Evolutionary conservation across 2,329 filamentous ascomycete species (phyloP), one percentile per base, ranked within the genome.

Genomic region (Seiridium cupressi): DNA sequence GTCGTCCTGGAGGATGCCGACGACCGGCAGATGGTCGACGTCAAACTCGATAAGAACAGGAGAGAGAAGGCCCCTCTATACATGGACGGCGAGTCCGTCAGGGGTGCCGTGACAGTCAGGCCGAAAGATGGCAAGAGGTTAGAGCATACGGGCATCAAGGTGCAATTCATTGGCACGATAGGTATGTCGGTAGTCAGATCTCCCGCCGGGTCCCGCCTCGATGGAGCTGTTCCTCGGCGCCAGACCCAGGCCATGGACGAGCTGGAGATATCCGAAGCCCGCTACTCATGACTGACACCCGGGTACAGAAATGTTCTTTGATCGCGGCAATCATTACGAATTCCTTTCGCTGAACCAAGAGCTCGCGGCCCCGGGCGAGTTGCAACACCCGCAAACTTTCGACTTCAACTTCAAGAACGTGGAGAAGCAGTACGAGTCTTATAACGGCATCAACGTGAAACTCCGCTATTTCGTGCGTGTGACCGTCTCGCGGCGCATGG

Each of bases 391-490:
- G 48, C 95, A 99, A 80, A 97, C 93, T 54, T 97, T 97, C 77
- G 92, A 96, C 68, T 99, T 99, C 86, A 96, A 97, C 81, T 99
- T 99, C 87, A 98, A 98, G 78, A 99, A 98, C 77, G 93, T 99
- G 70, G 95, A 99, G 85, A 99, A 99, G 83, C 93, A 96, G 77
- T 99, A 99, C 84, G 96, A 99, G 79, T 97, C 93, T 66, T 99
- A 99, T 84, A 96, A 97, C 75, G 95, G 95, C 73, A 99, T 99
- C 86, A 99, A 99, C 74, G 95, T 99, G 71, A 96, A 97, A 82
- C 86, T 99, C 74, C 93, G 95, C 68, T 99, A 99, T 85, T 98
- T 98, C 78, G 89, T 98, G 60, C 91, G 93, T 68, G 95, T 98
- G 68, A 99, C 95, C 42, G 95, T 99, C 53, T 96, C 93, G 56